Evolutionary conservation across 2,329 filamentous ascomycete genomes (phyloP), one percentile per base, ranked within the genome.

Genomic region (Alternaria postmessia): DNA sequence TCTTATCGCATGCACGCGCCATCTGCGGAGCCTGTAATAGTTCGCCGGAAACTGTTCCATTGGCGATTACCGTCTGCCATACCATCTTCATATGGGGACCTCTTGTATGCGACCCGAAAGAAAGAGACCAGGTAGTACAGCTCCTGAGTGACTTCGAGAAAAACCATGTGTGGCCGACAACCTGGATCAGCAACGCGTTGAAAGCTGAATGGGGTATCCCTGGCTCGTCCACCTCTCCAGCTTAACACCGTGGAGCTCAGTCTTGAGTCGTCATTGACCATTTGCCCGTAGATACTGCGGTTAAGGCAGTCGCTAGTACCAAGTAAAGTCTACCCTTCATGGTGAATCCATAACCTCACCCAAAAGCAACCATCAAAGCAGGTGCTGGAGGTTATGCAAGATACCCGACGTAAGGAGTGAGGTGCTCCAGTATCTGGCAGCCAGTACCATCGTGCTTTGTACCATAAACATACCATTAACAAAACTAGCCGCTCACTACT

Each of bases 81-180:
- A 72, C 70, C 5, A 66, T 72, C 8, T 74, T 73, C 55, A 67
- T 72, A n/a, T 73, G 65, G 66, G 69, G 68, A 0, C 71, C 72
- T 7, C 53, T 76, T 7, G 60, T 75, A 12, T 51, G 57, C 16
- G 59, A 66, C 18, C 11, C 36, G 16, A 46, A n/a, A 30, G 72
- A 76, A 54, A 61, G 66, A 34, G 44, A 65, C 3, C 66, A 71
- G 28, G 62, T 76, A 12, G 22, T 74, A 6, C 54, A 64, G 14
- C 64, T 76, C 12, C 61, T 76, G 11, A 43, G 57, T 6, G 43
- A 65, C 3, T 67, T 75, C 20, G 73, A 75, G 51, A 62, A 34
- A 4, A 59, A 49, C 20, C 65, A 75, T 14, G 57, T 67, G 3
- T 76, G 74, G 74, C 74, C 74, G 7, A 76, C 73, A 8, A 61